phyloP scores from a whole-genome alignment of 768 basidiomycete genomes.

The Inosperma sp. region DNA sequence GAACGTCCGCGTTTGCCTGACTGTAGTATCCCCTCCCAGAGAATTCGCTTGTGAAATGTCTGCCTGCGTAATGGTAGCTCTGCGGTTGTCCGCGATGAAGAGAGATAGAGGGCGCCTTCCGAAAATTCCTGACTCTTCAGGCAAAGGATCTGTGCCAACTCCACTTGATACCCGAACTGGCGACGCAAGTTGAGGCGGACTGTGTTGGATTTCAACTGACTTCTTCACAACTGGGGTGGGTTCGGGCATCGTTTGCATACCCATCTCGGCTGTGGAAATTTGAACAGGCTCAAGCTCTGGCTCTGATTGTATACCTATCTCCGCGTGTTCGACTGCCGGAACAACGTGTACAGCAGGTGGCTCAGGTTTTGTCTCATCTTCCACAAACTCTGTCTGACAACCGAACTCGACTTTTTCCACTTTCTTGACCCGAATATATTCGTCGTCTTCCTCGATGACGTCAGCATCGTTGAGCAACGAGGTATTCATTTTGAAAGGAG shows the following conservation, averaged over 20 bases:
- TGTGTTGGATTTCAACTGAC: not conserved
- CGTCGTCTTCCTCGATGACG: conserved; percentile 31
- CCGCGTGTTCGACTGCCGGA: conserved; percentile 12
- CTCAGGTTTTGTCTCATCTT: conserved; percentile 27
- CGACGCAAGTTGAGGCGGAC: not conserved
- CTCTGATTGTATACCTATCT: conserved; percentile 14
- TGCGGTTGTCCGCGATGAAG: conserved; percentile 31
- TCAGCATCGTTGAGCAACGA: conserved; percentile 36
- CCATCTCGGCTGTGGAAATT: conserved; percentile 4
- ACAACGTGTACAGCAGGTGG: conserved; percentile 20
- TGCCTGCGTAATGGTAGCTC: conserved; percentile 46
- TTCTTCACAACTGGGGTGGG: conserved; percentile 28
- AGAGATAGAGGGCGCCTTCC: too few species aligned
- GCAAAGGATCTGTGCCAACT: conserved; percentile 46
- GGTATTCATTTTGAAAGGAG: conserved; percentile 34
- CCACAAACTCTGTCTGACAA: conserved; percentile 56
- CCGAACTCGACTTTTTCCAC: conserved; percentile 56
- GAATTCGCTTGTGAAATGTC: conserved; percentile 32
- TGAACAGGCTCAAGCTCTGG: conserved; percentile 13
- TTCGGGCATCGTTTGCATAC: conserved; percentile 15
- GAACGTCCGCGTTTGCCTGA: conserved; percentile 39
- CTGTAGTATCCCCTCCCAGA: conserved; percentile 37
- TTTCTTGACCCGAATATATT: conserved; percentile 35
- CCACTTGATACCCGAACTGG: conserved; percentile 18
- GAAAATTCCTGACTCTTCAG: conserved; percentile 33